Percentiles rank a stretch among this genome's conserved stretches.
Conservation (phyloP, 257 asterid genomes). For the Orobanche coerulescens region DNA sequence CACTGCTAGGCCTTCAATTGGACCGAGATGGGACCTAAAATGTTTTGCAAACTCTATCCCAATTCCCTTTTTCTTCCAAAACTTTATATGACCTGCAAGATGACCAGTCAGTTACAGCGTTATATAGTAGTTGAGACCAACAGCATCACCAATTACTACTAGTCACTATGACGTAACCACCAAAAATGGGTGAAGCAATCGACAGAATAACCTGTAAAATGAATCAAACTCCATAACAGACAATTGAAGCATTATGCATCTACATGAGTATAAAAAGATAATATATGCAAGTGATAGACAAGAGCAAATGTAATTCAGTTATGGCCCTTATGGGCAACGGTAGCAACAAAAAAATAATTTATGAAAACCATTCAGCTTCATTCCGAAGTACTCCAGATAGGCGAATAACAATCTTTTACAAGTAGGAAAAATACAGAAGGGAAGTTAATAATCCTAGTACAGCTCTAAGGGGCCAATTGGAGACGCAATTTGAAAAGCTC, state of each 20-base stretch:
- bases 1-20: conserved; percentile 95
- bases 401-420: neutral
- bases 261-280: neutral
- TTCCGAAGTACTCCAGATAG: neutral
- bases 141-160: neutral
- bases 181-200: neutral
- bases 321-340: conserved; percentile 1
- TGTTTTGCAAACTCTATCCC: conserved; percentile 98
- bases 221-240: neutral
- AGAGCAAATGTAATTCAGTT: neutral
- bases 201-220: neutral
- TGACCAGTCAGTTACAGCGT: conserved; percentile 1
- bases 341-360: neutral
- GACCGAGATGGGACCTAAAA: conserved; percentile 96
- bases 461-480: no score
- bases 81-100: conserved; percentile 82
- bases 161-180: neutral
- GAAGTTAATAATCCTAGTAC: no score
- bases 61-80: conserved; percentile 82
- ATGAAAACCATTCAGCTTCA: neutral
- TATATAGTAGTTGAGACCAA: neutral
- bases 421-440: neutral
- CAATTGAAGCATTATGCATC: neutral
- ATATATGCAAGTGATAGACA: neutral
- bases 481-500: no score